These are phyloP conservation scores for Diaporthe citri DNA, from an alignment of 2,329 filamentous ascomycete genomes.

Conservation along the genomic window DNA sequence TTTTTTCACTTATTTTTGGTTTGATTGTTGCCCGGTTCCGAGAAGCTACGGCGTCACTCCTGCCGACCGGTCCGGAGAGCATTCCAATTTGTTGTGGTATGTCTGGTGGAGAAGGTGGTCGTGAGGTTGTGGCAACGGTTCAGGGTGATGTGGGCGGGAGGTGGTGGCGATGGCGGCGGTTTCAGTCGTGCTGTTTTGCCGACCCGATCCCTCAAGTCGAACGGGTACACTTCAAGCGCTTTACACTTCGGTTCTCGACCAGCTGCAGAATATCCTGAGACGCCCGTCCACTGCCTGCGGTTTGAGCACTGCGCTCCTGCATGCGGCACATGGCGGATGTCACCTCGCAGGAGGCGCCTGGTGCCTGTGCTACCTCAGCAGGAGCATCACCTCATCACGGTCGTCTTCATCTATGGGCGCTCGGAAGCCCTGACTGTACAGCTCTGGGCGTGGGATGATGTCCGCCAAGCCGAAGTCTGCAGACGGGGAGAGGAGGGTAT, in stretches of 20 bases:
- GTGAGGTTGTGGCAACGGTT: background rate
- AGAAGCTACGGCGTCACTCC: background rate
- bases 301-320: background rate
- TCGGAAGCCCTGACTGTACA: slow-evolving; percentile 31
- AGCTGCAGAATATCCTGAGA: background rate
- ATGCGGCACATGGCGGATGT: background rate
- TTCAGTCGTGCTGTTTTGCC: slow-evolving; percentile 24
- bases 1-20: background rate
- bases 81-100: background rate
- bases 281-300: no score
- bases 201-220: background rate
- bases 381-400: slow-evolving; percentile 1
- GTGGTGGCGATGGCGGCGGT: background rate
- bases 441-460: slow-evolving; percentile 27
- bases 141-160: background rate
- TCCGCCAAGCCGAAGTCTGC: slow-evolving; percentile 5
- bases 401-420: slow-evolving; percentile 29
- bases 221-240: background rate
- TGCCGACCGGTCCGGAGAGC: background rate
- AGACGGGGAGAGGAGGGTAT: slow-evolving; percentile 3
- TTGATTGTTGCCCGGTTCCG: background rate
- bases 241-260: background rate
- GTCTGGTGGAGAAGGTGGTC: background rate
- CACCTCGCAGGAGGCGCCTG: background rate
- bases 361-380: background rate